phyloP scores from a whole-genome alignment of 805 yeast species.

The Candida tallmaniae region DNA sequence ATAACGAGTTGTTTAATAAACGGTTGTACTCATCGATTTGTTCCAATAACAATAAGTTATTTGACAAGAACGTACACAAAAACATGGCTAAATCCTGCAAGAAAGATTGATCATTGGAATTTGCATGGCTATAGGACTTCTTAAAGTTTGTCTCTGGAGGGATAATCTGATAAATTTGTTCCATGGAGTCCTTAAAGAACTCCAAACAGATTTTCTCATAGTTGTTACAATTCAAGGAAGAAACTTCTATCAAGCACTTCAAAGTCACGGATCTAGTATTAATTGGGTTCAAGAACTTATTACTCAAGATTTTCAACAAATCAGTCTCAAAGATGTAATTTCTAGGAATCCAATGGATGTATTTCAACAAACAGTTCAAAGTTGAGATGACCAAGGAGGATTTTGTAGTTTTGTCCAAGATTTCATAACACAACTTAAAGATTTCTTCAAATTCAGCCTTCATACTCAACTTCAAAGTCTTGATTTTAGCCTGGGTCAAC shows the following conservation, averaged over 20 bases:
- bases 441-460: conserved; percentile 89
- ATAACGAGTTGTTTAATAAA: conserved; percentile 66
- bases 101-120: conserved; percentile 84
- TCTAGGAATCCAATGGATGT: conserved; percentile 91
- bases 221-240: conserved; percentile 57
- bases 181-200: conserved; percentile 71
- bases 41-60: conserved; percentile 67
- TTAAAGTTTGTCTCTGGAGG: conserved; percentile 72
- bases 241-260: conserved; percentile 90
- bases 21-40: conserved; percentile 44
- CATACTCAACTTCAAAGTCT: conserved; percentile 76
- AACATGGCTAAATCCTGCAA: conserved; percentile 94
- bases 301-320: conserved; percentile 63
- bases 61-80: conserved; percentile 74
- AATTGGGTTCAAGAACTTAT: conserved; percentile 70
- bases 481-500: conserved; percentile 93
- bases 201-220: conserved; percentile 53
- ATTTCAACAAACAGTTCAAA: conserved; percentile 72
- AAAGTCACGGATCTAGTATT: conserved; percentile 81
- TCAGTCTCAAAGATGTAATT: conserved; percentile 88
- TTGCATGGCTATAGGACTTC: conserved; percentile 67
- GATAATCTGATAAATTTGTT: conserved; percentile 61
- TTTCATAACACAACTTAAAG: conserved; percentile 89
- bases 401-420: conserved; percentile 82
- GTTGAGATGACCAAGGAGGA: conserved; percentile 83